Base-by-base conservation (phyloP, 2,329 filamentous ascomycete genomes). In the Microdochium trichocladiopsis region DNA sequence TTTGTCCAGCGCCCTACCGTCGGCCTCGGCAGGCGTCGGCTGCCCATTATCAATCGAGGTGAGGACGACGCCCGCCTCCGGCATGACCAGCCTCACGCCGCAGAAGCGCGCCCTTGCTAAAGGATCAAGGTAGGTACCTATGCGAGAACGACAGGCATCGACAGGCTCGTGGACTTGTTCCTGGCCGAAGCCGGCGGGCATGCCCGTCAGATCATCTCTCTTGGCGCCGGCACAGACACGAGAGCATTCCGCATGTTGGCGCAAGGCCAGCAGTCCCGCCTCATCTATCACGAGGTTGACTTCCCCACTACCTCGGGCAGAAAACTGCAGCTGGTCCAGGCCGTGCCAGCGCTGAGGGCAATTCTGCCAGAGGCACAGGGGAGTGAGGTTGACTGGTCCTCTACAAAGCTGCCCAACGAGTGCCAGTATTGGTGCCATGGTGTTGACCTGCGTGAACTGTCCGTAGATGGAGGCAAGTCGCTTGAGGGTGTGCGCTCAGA, bases 31-130 rank as follows among this genome's bases (percentile, higher is more conserved):
- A 73, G 82, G 12, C 80, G 88, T 57, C 79, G 93, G 53, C 78
- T 95, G 57, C 94, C 94, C 50, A 89, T 99, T 56, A 96, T 99
- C 63, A 97, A 99, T 65, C 78, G 93, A 82, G 93, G 93, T 90
- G 69, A 58, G 73, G 59, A 50, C 21, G 22, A 52, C 37, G 37
- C 18, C 28, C 5, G 36, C 9, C 18, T 21, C 4, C 14, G n/a
- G 21, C 3, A 16, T 6, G 33, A 12, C 28, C 49, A 31, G 6
- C 10, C 41, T 25, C 14, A n/a, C 49, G 6, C 21, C 36, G 36
- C 36, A 41, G n/a, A 11, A 18, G 36, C 10, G 11, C 36, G 28
- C 28, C 28, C 28, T 8, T 60, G 61, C 60, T 63, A 56, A 61
- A 53, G 52, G 51, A 16, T 45, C 58, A 47, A 53, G 50, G 49